Conservation (phyloP, 2,329 filamentous ascomycete species). For the Harringtonia aguacate region DNA sequence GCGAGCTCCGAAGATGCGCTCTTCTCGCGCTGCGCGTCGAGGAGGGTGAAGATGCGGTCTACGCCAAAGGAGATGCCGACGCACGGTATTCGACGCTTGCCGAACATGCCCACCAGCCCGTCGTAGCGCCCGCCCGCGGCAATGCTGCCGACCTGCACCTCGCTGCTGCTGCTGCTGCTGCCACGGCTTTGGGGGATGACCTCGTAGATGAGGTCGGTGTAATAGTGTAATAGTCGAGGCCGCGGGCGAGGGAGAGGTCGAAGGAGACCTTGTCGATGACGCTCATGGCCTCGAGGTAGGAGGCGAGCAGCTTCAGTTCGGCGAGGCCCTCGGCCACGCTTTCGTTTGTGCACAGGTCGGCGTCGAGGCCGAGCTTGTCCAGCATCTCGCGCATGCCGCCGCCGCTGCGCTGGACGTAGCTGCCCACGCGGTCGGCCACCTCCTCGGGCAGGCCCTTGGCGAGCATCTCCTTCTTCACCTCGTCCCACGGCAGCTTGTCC, state of each 20-base stretch:
- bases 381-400: slow-evolving; percentile 46
- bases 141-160: slow-evolving; percentile 64
- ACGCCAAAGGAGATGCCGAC: slow-evolving; percentile 88
- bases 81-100: slow-evolving; percentile 71
- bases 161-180: slow-evolving; percentile 13
- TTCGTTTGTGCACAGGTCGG: slow-evolving; percentile 56
- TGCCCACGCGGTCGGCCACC: slow-evolving; percentile 77
- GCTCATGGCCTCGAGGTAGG: slow-evolving; percentile 69
- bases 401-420: slow-evolving; percentile 44
- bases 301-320: slow-evolving; percentile 71
- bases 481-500: slow-evolving; percentile 79
- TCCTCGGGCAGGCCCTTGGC: slow-evolving; percentile 70
- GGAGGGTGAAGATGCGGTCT: slow-evolving; percentile 87
- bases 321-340: slow-evolving; percentile 68
- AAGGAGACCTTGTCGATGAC: slow-evolving; percentile 69
- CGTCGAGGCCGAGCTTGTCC: slow-evolving; percentile 55
- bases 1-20: slow-evolving; percentile 16
- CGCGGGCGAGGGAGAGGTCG: slow-evolving; percentile 81
- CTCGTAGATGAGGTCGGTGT: slow-evolving; percentile 85
- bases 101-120: slow-evolving; percentile 87
- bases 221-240: slow-evolving; percentile 46
- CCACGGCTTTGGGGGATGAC: slow-evolving; percentile 16
- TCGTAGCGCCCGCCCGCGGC: slow-evolving; percentile 88
- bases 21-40: slow-evolving; percentile 52
- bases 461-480: slow-evolving; percentile 85